Evolutionary conservation across 2,329 filamentous ascomycete genomes (phyloP), one percentile per base, ranked within the genome.

Genomic region (Monilinia fructicola): DNA sequence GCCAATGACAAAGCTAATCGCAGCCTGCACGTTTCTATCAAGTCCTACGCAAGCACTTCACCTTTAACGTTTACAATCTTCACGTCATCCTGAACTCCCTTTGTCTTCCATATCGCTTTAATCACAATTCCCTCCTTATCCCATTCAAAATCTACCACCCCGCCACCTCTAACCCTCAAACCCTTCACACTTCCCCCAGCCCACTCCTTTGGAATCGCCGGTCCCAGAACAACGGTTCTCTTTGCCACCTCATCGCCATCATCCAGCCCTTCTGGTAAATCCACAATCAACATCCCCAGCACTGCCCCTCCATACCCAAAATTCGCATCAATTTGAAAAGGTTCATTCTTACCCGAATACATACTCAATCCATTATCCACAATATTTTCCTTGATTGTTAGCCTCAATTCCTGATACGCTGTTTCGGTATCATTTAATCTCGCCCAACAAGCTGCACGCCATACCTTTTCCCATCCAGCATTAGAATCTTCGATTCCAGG

Each of bases 251-350:
- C 71, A 4, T 56, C 56, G 1, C 54, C 64, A 11, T 0, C 44
- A 1, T 23, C 44, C 4, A 68, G 66, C 48, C 70, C 72, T n/a
- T 71, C 67, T 0, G 80, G 78, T 52, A 84, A 62, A 73, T 85
- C 81, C n/a, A 84, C 78, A 58, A 84, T 78, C 52, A 85, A 72
- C 82, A 85, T 82, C 67, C 78, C 77, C 64, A 85, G 67, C 62
- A 84, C 77, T 0, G 81, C 82, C 0, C 82, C 84, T 3, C 77
- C 78, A 28, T 80, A 74, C 1, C 84, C 84, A 68, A 84, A 86
- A 71, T 87, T 87, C 9, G 84, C 85, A 72, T 87, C 84, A 66
- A 86, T 85, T 76, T 87, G 84, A 69, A 86, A 86, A 1, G 84
- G 83, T 56, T 75, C 74, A 7, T 78, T 74, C 12, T 75, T 72